Base-by-base conservation (phyloP, 495 filamentous ascomycete genomes). In the Xylaria cubensis region DNA sequence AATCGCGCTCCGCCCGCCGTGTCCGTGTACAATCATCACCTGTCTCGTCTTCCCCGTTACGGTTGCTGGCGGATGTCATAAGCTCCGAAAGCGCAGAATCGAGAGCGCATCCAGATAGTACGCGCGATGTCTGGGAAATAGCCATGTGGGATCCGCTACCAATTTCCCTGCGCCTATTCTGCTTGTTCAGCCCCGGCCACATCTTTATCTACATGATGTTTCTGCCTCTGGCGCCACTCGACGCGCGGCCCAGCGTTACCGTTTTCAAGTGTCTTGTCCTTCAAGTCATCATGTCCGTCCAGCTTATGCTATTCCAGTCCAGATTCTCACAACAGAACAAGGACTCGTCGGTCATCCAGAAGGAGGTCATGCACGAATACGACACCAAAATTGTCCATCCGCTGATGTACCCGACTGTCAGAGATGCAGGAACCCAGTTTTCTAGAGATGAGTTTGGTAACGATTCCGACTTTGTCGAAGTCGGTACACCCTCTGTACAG, bases 331-430 rank as follows among this genome's bases (percentile, higher is more conserved):
- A 95, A 77, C 94, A 98, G 76, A 86, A 89, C 55, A 97, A 95
- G 77, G 96, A 99, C 80, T 86, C 88, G 1, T 86, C 90, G 0
- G 82, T 98, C 36, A 92, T 98, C 64, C 92, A 96, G 64, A 94
- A 92, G 73, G 93, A 97, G 80, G 95, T 99, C 8, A 82, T 98
- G 83, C 90, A 94, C 78, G 96, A 99, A 82, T 99, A 99, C 81
- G 93, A 99, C 80, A 92, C 89, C 61, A 98, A 98, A 85, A 97
- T 89, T 73, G 96, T 99, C 2, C 93, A 97, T 78, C 96, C 97
- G 12, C 86, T 90, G n/a, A 88, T 97, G 10, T 92, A 95, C 70
- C 90, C 89, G 12, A 86, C 92, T 21, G 91, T 93, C 75, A 89
- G 96, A 72, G 94, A 98, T 78, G 94, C 96, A 7, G 92, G 88